Base-by-base conservation (phyloP, 345 rosid genomes). In the Hypericum androsaemum region DNA sequence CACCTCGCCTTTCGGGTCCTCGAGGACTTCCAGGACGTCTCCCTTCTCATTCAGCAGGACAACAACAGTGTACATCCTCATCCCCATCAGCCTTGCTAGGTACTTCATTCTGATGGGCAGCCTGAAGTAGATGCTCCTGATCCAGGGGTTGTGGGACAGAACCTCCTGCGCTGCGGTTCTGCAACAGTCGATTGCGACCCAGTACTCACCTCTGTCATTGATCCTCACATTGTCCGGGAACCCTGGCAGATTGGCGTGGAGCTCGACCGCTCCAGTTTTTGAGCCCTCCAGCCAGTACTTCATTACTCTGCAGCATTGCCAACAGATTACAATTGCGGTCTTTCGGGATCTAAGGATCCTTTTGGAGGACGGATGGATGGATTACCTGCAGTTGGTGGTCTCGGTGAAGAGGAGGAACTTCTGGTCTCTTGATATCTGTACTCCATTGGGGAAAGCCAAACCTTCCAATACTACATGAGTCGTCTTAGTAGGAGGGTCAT, bases 171-270 rank as follows among this genome's bases (percentile, higher is more conserved):
- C 80, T 2, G 78, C 78, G 1, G 95, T 92, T 51, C 95, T 56
- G 71, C 98, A 92, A 60, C 98, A 92, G 48, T 88, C 98, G 53
- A 92, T 88, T 10, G 98, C 98, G 37, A 92, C 98, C 98, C 98
- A 92, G 62, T 78, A 92, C 56, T 88, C 73, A 17, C 94, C 96
- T 53, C 69, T 80, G 0, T 81, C 88, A 47, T 92, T 92, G 49
- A 76, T 58, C 63, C 96, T 81, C 37, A 88, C 84, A 7, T 92
- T 92, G 76, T 92, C 96, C 1, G 98, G 98, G 56, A 88, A 92
- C n/a, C 98, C 95, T 0, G 95, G 97, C 7, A 89, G 74, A 71
- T 89, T 63, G 0, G 77, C 95, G 2, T 80, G 71, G 7, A 78
- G 68, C 47, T 83, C 83, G 8, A 71, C 58, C 0, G 8, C 53